A percentile compares a stretch with the other conserved stretches of the same genome.
Evolutionary conservation across 1,139 yeast genomes (phyloP).

Genomic region (Lodderomyces theae): DNA sequence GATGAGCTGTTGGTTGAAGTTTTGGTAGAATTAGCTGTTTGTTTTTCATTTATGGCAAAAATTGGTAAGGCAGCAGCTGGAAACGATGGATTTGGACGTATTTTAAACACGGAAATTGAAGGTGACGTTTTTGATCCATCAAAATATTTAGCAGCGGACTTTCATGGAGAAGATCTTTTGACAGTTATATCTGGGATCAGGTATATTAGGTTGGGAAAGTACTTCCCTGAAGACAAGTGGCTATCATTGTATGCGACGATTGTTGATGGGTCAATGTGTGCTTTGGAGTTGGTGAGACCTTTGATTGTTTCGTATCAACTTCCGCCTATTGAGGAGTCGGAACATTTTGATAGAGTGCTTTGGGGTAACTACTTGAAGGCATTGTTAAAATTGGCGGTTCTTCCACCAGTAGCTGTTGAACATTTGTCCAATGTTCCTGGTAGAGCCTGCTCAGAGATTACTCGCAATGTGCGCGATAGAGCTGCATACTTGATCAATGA

Average conservation of each 20-base stretch:
- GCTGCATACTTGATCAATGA: conserved; percentile 55
- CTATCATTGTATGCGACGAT: conserved; percentile 62
- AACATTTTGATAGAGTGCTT: conserved; percentile 48
- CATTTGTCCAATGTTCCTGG: conserved; percentile 71
- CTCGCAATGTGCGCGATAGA: conserved; percentile 63
- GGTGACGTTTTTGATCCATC: conserved; percentile 35
- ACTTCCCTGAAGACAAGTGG: conserved; percentile 69
- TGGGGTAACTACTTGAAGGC: conserved; percentile 69
- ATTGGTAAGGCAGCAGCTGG: conserved; percentile 50
- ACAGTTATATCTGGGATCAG: conserved; percentile 55
- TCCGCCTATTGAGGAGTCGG: conserved; percentile 51
- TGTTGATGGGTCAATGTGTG: conserved; percentile 56
- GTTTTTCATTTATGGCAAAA: conserved; percentile 56
- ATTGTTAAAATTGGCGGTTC: conserved; percentile 51
- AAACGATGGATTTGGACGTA: conserved; percentile 37
- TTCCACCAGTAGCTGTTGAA: conserved; percentile 59
- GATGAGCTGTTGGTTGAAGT: conserved; percentile 73
- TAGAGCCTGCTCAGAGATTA: conserved; percentile 64
- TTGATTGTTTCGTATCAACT: conserved; percentile 52
- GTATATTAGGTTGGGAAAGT: conserved; percentile 54
- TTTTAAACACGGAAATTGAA: conserved; percentile 25
- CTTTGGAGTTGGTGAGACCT: conserved; percentile 58
- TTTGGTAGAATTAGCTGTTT: conserved; percentile 63
- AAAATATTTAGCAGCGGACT: conserved; percentile 33
- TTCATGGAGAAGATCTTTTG: conserved; percentile 42